Base-by-base conservation (phyloP, 768 basidiomycete genomes). In the Pulveroboletus sp. region DNA sequence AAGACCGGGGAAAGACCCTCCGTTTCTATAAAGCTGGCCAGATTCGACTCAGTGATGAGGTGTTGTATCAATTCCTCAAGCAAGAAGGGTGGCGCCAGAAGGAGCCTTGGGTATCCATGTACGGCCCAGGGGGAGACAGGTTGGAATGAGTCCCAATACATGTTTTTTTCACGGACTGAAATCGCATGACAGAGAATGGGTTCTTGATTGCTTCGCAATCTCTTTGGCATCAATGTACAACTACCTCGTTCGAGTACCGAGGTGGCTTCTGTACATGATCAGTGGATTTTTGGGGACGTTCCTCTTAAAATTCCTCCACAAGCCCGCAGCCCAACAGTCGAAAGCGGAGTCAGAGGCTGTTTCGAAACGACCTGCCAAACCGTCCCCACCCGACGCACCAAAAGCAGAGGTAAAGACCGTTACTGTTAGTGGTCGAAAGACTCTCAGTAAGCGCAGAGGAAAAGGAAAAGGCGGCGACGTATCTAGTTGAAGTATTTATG, bases 101-200 rank as follows among this genome's bases (percentile, higher is more conserved):
- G n/a, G 72, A 79, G 7, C 79, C 83, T 3, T 95, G 92, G 93
- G 68, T 70, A 14, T 73, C 82, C 10, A 60, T 71, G 31, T 94
- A 79, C 57, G 79, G 80, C 8, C 92, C 92, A 8, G 90, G 89
- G 35, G 91, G 92, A 36, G 74, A 75, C 48, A 76, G 83, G 91
- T 89, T 61, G 27, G 73, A 41, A 43, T 36, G 27, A 28, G 7
- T 41, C 35, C 15, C 7, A 14, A 18, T 2, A 5, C 2, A 30
- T 24, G 3, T n/a, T 44, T 45, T 28, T 27, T 32, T 32, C 32
- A 24, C 6, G 8, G 35, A 39, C 60, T 65, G 8, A 67, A 67
- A 27, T 24, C 38, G 6, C 17, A 15, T 26, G 14, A 24, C 43
- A 91, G 89, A 48, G 89, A 89, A 73, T 82, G 71, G 63, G 57